Evolutionary conservation across 2,329 filamentous ascomycete genomes (phyloP), one percentile per base, ranked within the genome.

Genomic region (Diplodia sapinea): DNA sequence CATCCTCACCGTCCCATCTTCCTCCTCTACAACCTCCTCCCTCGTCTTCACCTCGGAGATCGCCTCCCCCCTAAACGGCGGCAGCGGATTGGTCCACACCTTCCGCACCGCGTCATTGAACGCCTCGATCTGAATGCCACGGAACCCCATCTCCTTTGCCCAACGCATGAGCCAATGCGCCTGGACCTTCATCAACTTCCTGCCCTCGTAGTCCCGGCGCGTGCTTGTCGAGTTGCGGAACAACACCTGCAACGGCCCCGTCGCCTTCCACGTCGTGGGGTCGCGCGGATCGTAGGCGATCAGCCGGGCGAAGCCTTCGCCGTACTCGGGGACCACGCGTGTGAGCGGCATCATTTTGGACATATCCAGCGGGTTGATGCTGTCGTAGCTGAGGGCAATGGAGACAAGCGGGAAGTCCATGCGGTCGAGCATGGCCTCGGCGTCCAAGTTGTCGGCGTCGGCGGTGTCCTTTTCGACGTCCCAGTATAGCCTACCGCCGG

Each of bases 381-480:
- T 69, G 54, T 81, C 79, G 57, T 79, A 80, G 15, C 72, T 70
- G 55, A 80, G 31, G 6, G 77, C 78, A 20, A 81, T 72, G n/a
- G 73, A 74, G 12, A 79, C 76, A 23, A 81, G 71, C 1, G 79
- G 78, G 64, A 79, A 79, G 64, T 81, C 79, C 77, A 80, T 80
- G 55, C 75, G 73, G 61, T 73, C 65, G 26, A 76, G 49, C 55
- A 78, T 40, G 17, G 9, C 9, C 15, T 68, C 49, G 43, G 65
- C 61, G 8, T 31, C 33, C 15, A 29, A 17, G 33, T 20, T 54
- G n/a, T 56, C 50, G n/a, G 70, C 50, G 36, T 71, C 55, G 4
- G 70, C 70, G 55, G 23, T 26, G 23, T 26, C 23, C 23, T 3
- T 26, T 3, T 77, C 73, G 5, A 70, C 72, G 68, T 76, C 71